These are phyloP conservation scores for Euclidium syriacum DNA, from an alignment of 345 rosid genomes.

Conservation along the genomic window DNA sequence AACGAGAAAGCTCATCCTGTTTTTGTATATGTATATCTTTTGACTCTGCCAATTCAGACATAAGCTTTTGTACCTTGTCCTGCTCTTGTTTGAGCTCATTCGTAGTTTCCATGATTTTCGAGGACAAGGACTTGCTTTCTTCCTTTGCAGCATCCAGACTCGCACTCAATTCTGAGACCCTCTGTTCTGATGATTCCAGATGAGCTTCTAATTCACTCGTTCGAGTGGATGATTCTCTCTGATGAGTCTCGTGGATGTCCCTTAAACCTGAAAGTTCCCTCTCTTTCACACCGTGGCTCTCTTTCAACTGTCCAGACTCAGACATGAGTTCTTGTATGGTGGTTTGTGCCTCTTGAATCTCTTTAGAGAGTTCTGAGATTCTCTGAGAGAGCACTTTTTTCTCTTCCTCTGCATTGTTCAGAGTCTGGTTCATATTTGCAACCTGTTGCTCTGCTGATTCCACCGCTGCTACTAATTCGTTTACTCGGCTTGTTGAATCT, in stretches of 20 bases:
- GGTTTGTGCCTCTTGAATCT: constrained; percentile 45
- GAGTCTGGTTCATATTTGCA: constrained; percentile 43
- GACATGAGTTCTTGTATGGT: constrained; percentile 33
- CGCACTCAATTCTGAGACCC: constrained; percentile 37
- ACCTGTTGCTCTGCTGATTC: constrained; percentile 45
- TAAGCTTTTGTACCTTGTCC: constrained; percentile 31
- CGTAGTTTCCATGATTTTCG: constrained; percentile 42
- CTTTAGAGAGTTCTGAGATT: constrained; percentile 43
- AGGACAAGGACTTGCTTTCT: constrained; percentile 52
- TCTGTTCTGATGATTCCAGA: constrained; percentile 35
- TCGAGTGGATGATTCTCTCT: constrained; percentile 42
- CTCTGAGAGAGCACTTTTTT: constrained; percentile 44
- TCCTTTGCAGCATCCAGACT: constrained; percentile 43
- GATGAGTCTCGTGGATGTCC: constrained; percentile 38
- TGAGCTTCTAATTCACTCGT: constrained; percentile 23
- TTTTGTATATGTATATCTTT: constrained; percentile 44
- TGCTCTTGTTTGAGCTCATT: constrained; percentile 47
- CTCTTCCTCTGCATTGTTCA: constrained; percentile 41
- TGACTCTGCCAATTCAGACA: constrained; percentile 37
- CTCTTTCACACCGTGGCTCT: constrained; percentile 31
- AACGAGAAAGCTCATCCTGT: constrained; percentile 50
- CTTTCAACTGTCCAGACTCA: constrained; percentile 40
- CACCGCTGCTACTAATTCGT: constrained; percentile 5
- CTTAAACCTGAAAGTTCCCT: constrained; percentile 44
- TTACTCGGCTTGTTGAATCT: constrained; percentile 34